phyloP scores from a whole-genome alignment of 1,284 basidiomycete species.

The Coriolopsis trogii region DNA sequence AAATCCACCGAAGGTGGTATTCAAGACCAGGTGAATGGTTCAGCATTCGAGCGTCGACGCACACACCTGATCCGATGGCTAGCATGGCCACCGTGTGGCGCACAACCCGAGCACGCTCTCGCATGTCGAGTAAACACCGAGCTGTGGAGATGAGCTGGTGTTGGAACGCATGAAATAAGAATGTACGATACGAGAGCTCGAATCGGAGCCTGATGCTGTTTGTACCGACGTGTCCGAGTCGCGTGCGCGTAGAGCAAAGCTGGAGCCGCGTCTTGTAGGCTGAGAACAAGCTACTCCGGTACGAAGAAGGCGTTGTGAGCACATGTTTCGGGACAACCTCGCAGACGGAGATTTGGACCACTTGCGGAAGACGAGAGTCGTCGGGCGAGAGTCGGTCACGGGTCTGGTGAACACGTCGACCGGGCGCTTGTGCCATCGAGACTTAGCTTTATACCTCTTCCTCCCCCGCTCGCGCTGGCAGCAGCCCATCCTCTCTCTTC shows the following conservation, averaged over 20 bases:
- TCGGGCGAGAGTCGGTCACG: conserved; percentile 14
- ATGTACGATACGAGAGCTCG: neutral
- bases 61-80: neutral
- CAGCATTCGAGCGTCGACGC: neutral
- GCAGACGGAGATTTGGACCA: conserved; percentile 12
- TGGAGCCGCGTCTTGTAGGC: no score
- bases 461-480: conserved; percentile 20
- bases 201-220: neutral
- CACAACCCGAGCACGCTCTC: conserved; percentile 27
- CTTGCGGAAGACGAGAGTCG: neutral
- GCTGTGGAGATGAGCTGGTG: neutral
- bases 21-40: neutral
- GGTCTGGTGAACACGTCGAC: conserved; percentile 21
- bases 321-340: conserved; percentile 19
- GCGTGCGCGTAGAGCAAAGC: neutral
- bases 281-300: no score
- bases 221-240: neutral
- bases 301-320: neutral
- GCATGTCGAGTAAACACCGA: conserved; percentile 15
- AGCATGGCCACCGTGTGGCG: conserved; percentile 23
- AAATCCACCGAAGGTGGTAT: conserved; percentile 30
- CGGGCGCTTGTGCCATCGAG: conserved; percentile 8
- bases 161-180: neutral
- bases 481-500: conserved; percentile 9
- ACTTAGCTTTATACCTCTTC: conserved; percentile 22